phyloP scores from a whole-genome alignment of 1,284 basidiomycete genomes.

The Sphagnurus paluster region DNA sequence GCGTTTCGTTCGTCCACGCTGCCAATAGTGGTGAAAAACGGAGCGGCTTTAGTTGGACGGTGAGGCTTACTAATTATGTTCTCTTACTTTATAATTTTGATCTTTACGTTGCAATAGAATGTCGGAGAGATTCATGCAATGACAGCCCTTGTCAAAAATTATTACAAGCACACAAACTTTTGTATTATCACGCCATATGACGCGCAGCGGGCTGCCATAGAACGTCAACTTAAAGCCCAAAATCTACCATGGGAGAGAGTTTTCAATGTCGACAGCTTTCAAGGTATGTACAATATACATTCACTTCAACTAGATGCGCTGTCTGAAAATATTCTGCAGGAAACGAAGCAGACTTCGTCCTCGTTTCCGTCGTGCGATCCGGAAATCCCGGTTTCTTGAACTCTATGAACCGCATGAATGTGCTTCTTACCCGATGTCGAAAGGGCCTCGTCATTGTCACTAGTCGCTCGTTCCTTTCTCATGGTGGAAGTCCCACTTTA shows the following conservation, averaged over 20 bases:
- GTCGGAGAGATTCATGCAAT: constrained; percentile 37
- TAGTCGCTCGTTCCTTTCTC: constrained; percentile 33
- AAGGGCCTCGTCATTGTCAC: constrained; percentile 44
- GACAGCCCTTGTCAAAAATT: constrained; percentile 40
- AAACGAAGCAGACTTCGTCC: constrained; percentile 43
- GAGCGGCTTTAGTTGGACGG: constrained; percentile 44
- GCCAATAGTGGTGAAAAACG: constrained; percentile 36
- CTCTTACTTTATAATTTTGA: background rate
- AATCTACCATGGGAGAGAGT: constrained; percentile 42
- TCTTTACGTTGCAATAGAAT: constrained; percentile 43
- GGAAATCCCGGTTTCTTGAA: constrained; percentile 39
- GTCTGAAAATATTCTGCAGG: constrained; percentile 26
- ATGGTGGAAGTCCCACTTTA: constrained; percentile 30
- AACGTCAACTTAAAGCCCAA: constrained; percentile 35
- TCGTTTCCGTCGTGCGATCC: constrained; percentile 46
- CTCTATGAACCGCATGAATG: constrained; percentile 41
- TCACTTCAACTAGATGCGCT: background rate
- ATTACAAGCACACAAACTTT: constrained; percentile 37
- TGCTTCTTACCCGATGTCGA: constrained; percentile 48
- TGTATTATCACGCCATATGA: constrained; percentile 59
- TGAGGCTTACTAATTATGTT: constrained; percentile 23
- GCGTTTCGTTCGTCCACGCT: constrained; percentile 49
- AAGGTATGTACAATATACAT: constrained; percentile 35
- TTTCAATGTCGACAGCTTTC: constrained; percentile 56
- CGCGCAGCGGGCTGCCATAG: constrained; percentile 46